phyloP scores from a whole-genome alignment of 257 asterid genomes.

The Voacanga thouarsii region DNA sequence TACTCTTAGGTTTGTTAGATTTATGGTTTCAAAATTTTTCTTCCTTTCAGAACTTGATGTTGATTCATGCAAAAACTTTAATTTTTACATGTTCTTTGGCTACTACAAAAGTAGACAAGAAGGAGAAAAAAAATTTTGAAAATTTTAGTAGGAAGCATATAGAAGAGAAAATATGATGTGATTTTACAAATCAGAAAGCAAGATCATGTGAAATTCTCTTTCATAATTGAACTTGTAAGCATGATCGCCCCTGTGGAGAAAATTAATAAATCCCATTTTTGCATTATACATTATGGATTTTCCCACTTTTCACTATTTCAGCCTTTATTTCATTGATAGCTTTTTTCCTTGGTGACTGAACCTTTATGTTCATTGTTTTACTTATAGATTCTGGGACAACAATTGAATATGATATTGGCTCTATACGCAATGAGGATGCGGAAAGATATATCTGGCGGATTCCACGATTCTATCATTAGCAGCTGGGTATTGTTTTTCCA shows the following conservation, averaged over 20 bases:
- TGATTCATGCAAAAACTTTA: neutral
- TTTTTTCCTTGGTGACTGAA: neutral
- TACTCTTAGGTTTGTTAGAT: constrained; percentile 59
- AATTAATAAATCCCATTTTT: neutral
- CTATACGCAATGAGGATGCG: constrained; percentile 68
- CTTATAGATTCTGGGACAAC: constrained; percentile 92
- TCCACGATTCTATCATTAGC: constrained; percentile 69
- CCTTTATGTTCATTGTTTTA: no score
- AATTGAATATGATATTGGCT: constrained; percentile 64
- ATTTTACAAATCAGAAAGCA: neutral
- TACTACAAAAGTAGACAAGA: neutral
- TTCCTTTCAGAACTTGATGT: neutral
- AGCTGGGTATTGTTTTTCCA: constrained; percentile 59
- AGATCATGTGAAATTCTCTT: neutral
- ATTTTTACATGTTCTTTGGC: neutral
- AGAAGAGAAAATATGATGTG: neutral
- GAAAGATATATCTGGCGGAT: constrained; percentile 75
- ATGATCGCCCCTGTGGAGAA: neutral
- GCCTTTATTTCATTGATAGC: no score
- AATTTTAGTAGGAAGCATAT: neutral
- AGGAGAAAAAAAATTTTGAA: neutral
- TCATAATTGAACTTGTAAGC: neutral
- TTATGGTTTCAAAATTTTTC: neutral
- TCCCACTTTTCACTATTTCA: no score
- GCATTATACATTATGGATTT: neutral